Conservation (phyloP, 352 stramenopile genomes). For the Globisporangium lucens region DNA sequence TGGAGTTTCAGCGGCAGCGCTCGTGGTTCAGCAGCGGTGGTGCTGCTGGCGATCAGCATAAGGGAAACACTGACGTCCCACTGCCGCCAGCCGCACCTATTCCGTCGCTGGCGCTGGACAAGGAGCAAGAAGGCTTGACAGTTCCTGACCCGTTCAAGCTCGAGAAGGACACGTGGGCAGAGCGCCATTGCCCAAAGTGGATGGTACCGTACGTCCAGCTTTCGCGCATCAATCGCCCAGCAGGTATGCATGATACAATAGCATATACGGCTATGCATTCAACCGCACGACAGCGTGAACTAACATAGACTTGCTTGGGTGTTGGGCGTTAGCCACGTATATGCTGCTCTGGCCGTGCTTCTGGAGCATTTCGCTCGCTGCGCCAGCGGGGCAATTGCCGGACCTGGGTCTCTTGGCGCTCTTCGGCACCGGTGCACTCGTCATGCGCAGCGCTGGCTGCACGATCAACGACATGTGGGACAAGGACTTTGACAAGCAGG, state of each 20-base stretch:
- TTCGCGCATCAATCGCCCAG: slow-evolving; percentile 78
- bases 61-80: background rate
- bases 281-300: background rate
- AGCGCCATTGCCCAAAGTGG: slow-evolving; percentile 66
- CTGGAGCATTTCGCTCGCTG: slow-evolving; percentile 96
- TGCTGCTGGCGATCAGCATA: background rate
- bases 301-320: background rate
- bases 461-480: slow-evolving; percentile 99
- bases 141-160: slow-evolving; percentile 44
- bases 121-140: background rate
- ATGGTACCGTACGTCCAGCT: slow-evolving; percentile 87
- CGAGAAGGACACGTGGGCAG: slow-evolving; percentile 87
- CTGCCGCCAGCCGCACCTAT: background rate
- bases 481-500: slow-evolving; percentile 94
- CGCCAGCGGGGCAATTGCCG: slow-evolving; percentile 70
- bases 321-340: slow-evolving; percentile 67
- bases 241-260: slow-evolving; percentile 24
- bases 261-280: background rate
- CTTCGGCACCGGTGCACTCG: slow-evolving; percentile 90
- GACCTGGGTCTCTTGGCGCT: slow-evolving; percentile 79
- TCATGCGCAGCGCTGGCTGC: slow-evolving; percentile 97
- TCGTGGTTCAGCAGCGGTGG: slow-evolving; percentile 2
- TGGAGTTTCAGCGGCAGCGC: slow-evolving; percentile 7
- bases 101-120: slow-evolving; percentile 8
- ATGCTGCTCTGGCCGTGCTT: slow-evolving; percentile 97